phyloP scores from a whole-genome alignment of 1,139 yeast genomes.

The Schwanniomyces etchellsii region DNA sequence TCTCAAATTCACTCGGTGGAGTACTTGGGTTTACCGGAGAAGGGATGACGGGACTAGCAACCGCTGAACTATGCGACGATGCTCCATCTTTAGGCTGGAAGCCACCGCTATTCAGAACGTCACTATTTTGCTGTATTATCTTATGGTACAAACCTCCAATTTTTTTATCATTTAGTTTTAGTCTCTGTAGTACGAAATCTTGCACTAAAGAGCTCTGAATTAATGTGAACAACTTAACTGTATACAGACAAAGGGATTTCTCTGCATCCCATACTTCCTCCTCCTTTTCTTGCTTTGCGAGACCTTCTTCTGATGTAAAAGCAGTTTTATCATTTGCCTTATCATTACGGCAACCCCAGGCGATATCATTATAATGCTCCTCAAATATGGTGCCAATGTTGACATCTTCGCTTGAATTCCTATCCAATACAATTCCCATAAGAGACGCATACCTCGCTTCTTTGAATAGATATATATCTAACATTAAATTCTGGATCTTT shows the following conservation, averaged over 20 bases:
- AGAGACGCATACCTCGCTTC: constrained; percentile 25
- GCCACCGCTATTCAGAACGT: too few relatives aligned
- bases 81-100: too few relatives aligned
- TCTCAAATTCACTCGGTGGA: too few relatives aligned
- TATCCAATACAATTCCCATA: constrained; percentile 37
- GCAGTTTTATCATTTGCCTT: constrained; percentile 12
- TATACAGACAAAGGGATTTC: constrained; percentile 43
- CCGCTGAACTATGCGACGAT: too few relatives aligned
- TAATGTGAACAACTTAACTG: constrained; percentile 46
- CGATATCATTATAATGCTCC: constrained; percentile 10
- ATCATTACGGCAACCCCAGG: too few relatives aligned
- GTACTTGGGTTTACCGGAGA: too few relatives aligned
- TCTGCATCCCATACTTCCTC: constrained; percentile 29
- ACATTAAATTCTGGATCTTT: constrained; percentile 18
- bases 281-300: constrained; percentile 8
- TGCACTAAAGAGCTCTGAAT: constrained; percentile 33
- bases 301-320: constrained; percentile 6
- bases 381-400: constrained; percentile 34
- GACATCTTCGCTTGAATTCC: constrained; percentile 56
- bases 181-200: constrained; percentile 26
- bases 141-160: constrained; percentile 38
- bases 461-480: constrained; percentile 27
- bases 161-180: constrained; percentile 40
- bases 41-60: too few relatives aligned
- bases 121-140: constrained; percentile 20